These are phyloP conservation scores for Kodamaea fukazawae DNA, from an alignment of 805 yeast genomes.

Conservation along the genomic window DNA sequence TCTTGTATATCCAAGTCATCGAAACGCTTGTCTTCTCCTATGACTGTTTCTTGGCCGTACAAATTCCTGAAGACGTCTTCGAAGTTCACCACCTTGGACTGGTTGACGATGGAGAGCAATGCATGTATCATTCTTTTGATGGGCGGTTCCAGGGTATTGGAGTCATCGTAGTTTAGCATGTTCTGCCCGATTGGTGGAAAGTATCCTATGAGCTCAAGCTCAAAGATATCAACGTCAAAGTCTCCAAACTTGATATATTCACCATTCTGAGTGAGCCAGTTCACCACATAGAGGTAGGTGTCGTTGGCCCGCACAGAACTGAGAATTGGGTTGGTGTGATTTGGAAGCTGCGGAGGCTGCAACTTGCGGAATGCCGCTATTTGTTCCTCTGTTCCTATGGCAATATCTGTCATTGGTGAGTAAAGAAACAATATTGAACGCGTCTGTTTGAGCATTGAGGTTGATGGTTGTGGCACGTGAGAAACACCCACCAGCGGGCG, in stretches of 20 bases:
- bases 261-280: slow-evolving; percentile 57
- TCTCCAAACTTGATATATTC: slow-evolving; percentile 53
- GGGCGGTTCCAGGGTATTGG: slow-evolving; percentile 2
- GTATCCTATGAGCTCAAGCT: slow-evolving; percentile 51
- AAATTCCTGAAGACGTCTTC: slow-evolving; percentile 33
- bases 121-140: slow-evolving; percentile 41
- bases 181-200: slow-evolving; percentile 10
- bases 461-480: too few species aligned
- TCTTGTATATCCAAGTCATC: slow-evolving; percentile 40
- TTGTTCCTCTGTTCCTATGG: slow-evolving; percentile 14
- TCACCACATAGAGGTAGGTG: slow-evolving; percentile 32
- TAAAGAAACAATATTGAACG: neutral
- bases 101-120: slow-evolving; percentile 40
- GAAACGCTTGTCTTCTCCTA: slow-evolving; percentile 29
- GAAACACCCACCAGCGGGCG: too few species aligned
- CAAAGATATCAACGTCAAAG: slow-evolving; percentile 58
- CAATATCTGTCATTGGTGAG: neutral
- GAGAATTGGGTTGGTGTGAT: slow-evolving; percentile 11
- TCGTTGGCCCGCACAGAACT: slow-evolving; percentile 15
- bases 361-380: slow-evolving; percentile 11
- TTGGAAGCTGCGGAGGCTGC: slow-evolving; percentile 12
- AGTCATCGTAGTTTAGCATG: slow-evolving; percentile 8
- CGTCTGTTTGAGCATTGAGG: too few species aligned
- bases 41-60: slow-evolving; percentile 26
- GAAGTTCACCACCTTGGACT: slow-evolving; percentile 32